Conservation (phyloP, 75 land plant species). For the Gnetum montanum region DNA sequence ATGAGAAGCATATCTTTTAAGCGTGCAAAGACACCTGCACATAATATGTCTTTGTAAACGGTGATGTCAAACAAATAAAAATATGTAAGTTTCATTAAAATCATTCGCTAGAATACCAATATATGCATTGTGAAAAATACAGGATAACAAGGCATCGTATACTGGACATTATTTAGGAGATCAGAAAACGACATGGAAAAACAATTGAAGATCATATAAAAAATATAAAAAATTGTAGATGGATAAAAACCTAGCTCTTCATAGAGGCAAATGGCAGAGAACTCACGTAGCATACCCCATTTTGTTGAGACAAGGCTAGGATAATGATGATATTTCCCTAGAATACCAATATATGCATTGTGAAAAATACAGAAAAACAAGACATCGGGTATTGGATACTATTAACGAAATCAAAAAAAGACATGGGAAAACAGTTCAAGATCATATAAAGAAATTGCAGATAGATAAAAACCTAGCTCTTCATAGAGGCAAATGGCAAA, state of each 20-base stretch:
- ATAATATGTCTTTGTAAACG: not conserved
- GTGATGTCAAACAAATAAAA: not conserved
- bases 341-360: too few species aligned
- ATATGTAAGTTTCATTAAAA: not conserved
- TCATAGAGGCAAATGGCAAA: too few species aligned
- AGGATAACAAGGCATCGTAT: too few species aligned
- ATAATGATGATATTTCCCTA: not conserved
- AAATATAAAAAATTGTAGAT: conserved; percentile 1
- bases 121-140: too few species aligned
- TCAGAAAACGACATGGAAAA: not conserved
- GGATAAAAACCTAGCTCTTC: not conserved
- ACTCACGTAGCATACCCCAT: too few species aligned
- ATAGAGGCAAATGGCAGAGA: too few species aligned
- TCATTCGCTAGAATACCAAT: conserved; percentile 1
- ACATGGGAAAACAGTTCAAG: not conserved
- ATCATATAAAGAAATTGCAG: not conserved
- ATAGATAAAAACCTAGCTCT: not conserved
- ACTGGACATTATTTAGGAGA: not conserved
- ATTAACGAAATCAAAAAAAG: not conserved
- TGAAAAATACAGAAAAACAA: too few species aligned
- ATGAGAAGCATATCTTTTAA: conserved; percentile 58
- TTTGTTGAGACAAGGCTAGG: too few species aligned
- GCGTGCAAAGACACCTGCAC: conserved; percentile 83
- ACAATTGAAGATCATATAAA: not conserved
- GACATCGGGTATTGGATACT: not conserved